Base-by-base conservation (phyloP, 129 eudicot genomes). In the Lactuca saligna region DNA sequence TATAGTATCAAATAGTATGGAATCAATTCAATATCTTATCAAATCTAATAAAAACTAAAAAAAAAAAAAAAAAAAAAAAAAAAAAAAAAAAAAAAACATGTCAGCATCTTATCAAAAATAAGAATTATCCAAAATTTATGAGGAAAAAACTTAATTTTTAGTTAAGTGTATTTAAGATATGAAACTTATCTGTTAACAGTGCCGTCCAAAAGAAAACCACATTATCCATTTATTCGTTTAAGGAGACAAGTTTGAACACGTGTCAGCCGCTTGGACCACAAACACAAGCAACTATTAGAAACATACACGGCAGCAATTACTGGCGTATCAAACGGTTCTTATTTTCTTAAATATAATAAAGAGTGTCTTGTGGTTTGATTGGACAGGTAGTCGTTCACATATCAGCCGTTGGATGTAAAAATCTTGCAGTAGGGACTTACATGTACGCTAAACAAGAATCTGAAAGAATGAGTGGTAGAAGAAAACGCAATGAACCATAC, bases 241-340 rank as follows among this genome's bases (percentile, higher is more conserved):
- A 32, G 50, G 65, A 44, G 70, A 65, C 70, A 48, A 17, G 37
- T 3, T 9, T 12, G 57, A 57, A 65, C 70, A 65, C 42, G 70
- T 65, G 70, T 48, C 57, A 12, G 44, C 48, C 20, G 25, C 39
- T 64, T 42, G 55, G 14, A 46, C 70, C 70, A 3, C 41, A 65
- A n/a, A 61, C 13, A 61, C 65, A 53, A 53, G 15, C 15, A 12
- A 10, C 51, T 46, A 39, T 10, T 58, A 33, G 2, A 3, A 34
- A 34, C 44, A 4, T 32, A 60, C 46, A 34, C 48, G 65, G 6
- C 65, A 60, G 46, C 65, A 60, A 35, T 60, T 60, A 41, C 44
- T 9, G 17, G 12, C 46, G 13, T 17, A 60, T 60, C 25, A 11
- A 8, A 60, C 65, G 46, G 65, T 15, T 33, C 29, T 15, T 33